Conservation (phyloP, 352 stramenopile genomes). For the Pythium aquatile region DNA sequence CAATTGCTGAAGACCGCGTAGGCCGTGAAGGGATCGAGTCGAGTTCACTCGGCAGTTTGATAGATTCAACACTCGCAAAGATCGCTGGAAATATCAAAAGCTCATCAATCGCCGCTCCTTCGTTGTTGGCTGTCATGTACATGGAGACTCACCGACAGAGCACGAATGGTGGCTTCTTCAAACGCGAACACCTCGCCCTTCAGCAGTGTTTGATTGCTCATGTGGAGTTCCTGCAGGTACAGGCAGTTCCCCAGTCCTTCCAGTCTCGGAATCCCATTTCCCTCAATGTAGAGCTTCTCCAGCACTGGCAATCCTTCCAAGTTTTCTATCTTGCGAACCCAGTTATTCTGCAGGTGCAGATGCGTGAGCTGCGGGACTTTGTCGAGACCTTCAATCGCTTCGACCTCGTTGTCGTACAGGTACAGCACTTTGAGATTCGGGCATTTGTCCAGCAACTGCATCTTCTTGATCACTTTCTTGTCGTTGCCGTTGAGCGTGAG, state of each 20-base stretch:
- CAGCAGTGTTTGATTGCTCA: slow-evolving; percentile 57
- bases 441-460: slow-evolving; percentile 63
- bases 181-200: slow-evolving; percentile 39
- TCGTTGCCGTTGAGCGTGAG: slow-evolving; percentile 55
- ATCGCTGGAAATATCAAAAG: slow-evolving; percentile 28
- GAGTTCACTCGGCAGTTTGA: slow-evolving; percentile 50
- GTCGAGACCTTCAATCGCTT: slow-evolving; percentile 53
- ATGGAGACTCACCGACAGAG: slow-evolving; percentile 34
- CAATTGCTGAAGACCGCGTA: slow-evolving; percentile 53
- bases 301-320: slow-evolving; percentile 39
- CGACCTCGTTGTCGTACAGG: slow-evolving; percentile 76
- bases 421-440: slow-evolving; percentile 74
- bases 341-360: slow-evolving; percentile 73
- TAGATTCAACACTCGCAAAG: slow-evolving; percentile 60
- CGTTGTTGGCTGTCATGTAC: not conserved
- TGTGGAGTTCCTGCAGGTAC: slow-evolving; percentile 59
- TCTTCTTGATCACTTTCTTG: slow-evolving; percentile 45
- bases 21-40: slow-evolving; percentile 26
- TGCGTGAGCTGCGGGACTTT: slow-evolving; percentile 54
- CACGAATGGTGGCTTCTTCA: slow-evolving; percentile 39
- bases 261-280: slow-evolving; percentile 56
- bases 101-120: not conserved
- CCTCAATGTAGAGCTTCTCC: slow-evolving; percentile 76
- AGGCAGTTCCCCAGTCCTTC: slow-evolving; percentile 47
- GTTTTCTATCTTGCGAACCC: slow-evolving; percentile 49